These are phyloP conservation scores for Phascolomyces articulosus DNA, from an alignment of 371 early-diverging fungal species.

Conservation along the genomic window DNA sequence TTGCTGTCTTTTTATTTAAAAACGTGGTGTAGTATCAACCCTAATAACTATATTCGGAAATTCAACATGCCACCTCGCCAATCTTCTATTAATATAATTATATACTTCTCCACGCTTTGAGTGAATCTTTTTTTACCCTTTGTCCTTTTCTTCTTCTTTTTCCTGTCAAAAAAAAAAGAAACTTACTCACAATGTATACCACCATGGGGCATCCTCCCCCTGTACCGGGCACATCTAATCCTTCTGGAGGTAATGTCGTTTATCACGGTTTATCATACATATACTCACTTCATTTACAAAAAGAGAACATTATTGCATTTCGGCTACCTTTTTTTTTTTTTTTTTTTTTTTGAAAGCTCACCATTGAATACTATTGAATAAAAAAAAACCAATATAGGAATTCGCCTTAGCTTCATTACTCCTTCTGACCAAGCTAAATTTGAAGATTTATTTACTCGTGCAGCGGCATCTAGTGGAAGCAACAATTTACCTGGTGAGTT, in stretches of 20 bases:
- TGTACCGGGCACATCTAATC: not conserved
- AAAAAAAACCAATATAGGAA: slow-evolving; percentile 19
- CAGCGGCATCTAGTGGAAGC: slow-evolving; percentile 39
- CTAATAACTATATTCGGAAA: not conserved
- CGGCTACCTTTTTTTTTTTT: too few relatives aligned
- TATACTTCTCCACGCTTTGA: not conserved
- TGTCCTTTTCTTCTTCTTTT: not conserved
- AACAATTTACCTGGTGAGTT: slow-evolving; percentile 41
- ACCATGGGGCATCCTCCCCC: not conserved
- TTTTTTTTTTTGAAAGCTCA: too few relatives aligned
- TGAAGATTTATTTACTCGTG: slow-evolving; percentile 47
- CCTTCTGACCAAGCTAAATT: slow-evolving; percentile 50
- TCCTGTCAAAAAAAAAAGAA: not conserved
- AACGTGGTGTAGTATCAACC: not conserved
- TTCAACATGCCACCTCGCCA: not conserved
- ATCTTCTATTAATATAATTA: not conserved
- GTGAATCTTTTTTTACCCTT: not conserved
- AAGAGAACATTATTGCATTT: too few relatives aligned
- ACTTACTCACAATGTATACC: not conserved
- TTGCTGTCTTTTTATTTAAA: not conserved
- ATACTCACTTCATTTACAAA: too few relatives aligned
- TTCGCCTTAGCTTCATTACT: slow-evolving; percentile 50
- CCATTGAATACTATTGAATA: too few relatives aligned
- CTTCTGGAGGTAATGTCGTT: not conserved
- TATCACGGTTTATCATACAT: too few relatives aligned